Evolutionary conservation across 1,284 basidiomycete genomes (phyloP), one percentile per base, ranked within the genome.

Genomic region (Fomitopsis betulina): DNA sequence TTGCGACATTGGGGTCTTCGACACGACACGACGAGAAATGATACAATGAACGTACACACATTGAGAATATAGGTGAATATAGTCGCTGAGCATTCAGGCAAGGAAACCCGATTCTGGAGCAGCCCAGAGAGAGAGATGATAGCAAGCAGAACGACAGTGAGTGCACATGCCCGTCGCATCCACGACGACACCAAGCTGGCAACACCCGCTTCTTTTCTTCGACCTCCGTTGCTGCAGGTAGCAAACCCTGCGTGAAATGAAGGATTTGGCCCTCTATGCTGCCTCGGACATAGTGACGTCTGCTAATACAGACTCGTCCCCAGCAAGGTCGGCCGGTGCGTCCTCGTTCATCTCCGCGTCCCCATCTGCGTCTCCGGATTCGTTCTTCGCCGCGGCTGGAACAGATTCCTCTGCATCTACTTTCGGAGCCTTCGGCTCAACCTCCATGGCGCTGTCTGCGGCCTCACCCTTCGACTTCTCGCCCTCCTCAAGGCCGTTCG

Each of bases 241-340:
- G 42, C 21, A n/a, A 12, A 35, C 38, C 35, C 35, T 37, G 57
- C 55, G 63, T 64, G 60, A 65, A 23, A 45, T 5, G 19, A 21
- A 23, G 42, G 27, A 27, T n/a, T 50, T 35, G 12, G 32, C 49
- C 9, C 15, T 27, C 49, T 51, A 51, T 51, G 65, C 65, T 27
- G 74, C 75, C 60, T 83, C 80, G 37, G 78, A 75, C 77, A 83
- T 74, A 32, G 79, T 76, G 45, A 78, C 69, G 55, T 83, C 81
- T 50, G 70, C 77, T 54, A 73, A 66, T 47, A 70, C 65, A 37
- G 70, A 73, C 40, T 67, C 69, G 60, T 76, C 75, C 8, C 65
- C 73, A 35, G 64, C 70, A 35, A 60, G 63, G 23, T 66, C 67
- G 19, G 60, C 64, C n/a, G 62, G 57, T 35, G 68, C 68, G 23